Evolutionary conservation across 2,329 filamentous ascomycete species (phyloP).

Genomic region (Colletotrichum sp.): DNA sequence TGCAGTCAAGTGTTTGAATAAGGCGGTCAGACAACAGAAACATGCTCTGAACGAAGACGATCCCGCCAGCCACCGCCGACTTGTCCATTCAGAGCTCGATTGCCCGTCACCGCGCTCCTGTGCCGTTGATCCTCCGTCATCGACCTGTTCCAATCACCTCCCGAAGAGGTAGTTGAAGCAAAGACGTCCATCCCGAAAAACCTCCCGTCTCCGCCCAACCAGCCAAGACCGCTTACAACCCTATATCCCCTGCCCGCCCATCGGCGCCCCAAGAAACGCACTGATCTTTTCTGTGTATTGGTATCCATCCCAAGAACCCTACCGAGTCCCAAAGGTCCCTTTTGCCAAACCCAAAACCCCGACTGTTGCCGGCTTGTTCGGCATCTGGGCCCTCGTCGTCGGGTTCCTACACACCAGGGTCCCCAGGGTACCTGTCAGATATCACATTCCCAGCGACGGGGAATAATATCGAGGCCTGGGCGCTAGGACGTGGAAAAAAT

Average conservation of each 20-base stretch:
- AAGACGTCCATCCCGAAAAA: not conserved
- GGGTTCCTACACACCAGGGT: not conserved
- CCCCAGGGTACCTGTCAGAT: not conserved
- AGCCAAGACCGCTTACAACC: not conserved
- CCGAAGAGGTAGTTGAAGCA: not conserved
- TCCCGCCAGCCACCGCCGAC: not conserved
- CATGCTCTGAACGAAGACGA: constrained; percentile 20
- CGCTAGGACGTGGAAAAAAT: not conserved
- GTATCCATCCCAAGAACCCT: not conserved
- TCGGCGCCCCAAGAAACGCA: not conserved
- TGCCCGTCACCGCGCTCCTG: not conserved
- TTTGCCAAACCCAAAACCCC: not conserved
- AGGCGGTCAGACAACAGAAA: constrained; percentile 21
- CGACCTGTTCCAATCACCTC: not conserved
- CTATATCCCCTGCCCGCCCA: not conserved
- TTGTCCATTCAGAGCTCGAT: not conserved
- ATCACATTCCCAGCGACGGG: not conserved
- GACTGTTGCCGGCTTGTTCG: not conserved
- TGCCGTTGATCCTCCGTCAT: not conserved
- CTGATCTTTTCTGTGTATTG: not conserved
- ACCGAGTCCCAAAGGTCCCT: not conserved
- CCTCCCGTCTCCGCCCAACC: not conserved
- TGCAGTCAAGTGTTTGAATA: not conserved
- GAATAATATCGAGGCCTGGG: not conserved
- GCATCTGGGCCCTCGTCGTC: not conserved